A percentile compares a stretch with the other conserved stretches of the same genome.
These are phyloP conservation scores for Wickerhamomyces chambardii DNA, from an alignment of 805 yeast genomes.

Conservation along the genomic window DNA sequence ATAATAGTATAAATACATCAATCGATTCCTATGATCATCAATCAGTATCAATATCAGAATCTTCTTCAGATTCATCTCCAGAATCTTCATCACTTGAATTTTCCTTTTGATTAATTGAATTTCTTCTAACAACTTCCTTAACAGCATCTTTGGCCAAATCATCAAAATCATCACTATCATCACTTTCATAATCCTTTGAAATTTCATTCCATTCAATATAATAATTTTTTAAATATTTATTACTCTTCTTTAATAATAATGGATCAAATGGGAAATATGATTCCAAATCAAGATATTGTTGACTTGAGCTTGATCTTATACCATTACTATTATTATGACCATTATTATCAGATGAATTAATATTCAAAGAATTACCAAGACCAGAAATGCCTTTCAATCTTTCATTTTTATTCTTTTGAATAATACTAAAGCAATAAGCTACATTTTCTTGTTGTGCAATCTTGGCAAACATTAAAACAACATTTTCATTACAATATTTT, in stretches of 20 bases:
- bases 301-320: conserved; percentile 47
- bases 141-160: conserved; percentile 19
- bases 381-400: conserved; percentile 33
- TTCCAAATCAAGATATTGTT: conserved; percentile 82
- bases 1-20: no score
- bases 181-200: conserved; percentile 46
- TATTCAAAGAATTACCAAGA: conserved; percentile 5
- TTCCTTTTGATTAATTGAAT: conserved; percentile 8
- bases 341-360: conserved; percentile 14
- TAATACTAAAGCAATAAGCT: conserved; percentile 88
- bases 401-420: conserved; percentile 72
- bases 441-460: conserved; percentile 84
- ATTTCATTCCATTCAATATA: conserved; percentile 83
- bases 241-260: conserved; percentile 55
- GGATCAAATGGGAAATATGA: conserved; percentile 98
- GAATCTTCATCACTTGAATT: conserved; percentile 17
- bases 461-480: conserved; percentile 87
- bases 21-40: no score
- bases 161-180: conserved; percentile 31
- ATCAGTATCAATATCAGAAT: conserved; percentile 15
- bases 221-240: conserved; percentile 40
- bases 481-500: conserved; percentile 89
- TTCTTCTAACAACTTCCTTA: conserved; percentile 7
- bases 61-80: conserved; percentile 19
- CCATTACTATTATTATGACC: conserved; percentile 12